These are phyloP conservation scores for Termitomyces sp. DNA, from an alignment of 768 basidiomycete genomes.

Conservation along the genomic window DNA sequence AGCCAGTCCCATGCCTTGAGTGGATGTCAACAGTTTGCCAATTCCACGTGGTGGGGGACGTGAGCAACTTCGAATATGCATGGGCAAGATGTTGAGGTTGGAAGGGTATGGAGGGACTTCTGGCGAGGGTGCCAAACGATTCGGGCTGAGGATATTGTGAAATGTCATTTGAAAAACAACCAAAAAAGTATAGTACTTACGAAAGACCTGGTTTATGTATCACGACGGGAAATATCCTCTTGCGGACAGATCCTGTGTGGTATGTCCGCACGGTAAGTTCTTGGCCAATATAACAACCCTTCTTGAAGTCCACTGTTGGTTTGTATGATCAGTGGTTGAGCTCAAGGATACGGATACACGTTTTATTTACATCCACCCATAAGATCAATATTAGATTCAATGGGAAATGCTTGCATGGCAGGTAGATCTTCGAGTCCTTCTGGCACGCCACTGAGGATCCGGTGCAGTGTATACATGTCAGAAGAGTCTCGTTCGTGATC, in stretches of 20 bases:
- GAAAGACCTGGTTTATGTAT: constrained; percentile 37
- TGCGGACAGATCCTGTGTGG: constrained; percentile 87
- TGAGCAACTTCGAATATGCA: constrained; percentile 19
- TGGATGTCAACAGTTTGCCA: constrained; percentile 67
- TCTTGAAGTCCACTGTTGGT: constrained; percentile 79
- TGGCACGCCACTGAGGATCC: constrained; percentile 79
- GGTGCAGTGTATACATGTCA: constrained; percentile 69
- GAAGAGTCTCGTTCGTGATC: constrained; percentile 48
- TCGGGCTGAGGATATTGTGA: constrained; percentile 8
- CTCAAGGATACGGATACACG: neutral
- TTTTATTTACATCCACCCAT: constrained; percentile 82
- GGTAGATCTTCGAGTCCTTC: constrained; percentile 78
- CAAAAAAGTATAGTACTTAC: constrained; percentile 19
- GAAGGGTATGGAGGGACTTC: constrained; percentile 23
- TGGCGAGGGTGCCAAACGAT: constrained; percentile 10
- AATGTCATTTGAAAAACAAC: neutral
- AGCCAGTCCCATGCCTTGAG: constrained; percentile 64
- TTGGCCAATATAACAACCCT: constrained; percentile 98
- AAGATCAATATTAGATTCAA: constrained; percentile 91
- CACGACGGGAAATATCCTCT: constrained; percentile 81
- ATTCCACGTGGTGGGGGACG: constrained; percentile 61
- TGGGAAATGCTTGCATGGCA: constrained; percentile 78
- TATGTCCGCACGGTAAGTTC: constrained; percentile 96
- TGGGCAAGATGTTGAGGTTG: constrained; percentile 33
- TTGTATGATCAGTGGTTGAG: constrained; percentile 9